phyloP scores from a whole-genome alignment of 163 green algal species.

The Scenedesmus sp. region DNA sequence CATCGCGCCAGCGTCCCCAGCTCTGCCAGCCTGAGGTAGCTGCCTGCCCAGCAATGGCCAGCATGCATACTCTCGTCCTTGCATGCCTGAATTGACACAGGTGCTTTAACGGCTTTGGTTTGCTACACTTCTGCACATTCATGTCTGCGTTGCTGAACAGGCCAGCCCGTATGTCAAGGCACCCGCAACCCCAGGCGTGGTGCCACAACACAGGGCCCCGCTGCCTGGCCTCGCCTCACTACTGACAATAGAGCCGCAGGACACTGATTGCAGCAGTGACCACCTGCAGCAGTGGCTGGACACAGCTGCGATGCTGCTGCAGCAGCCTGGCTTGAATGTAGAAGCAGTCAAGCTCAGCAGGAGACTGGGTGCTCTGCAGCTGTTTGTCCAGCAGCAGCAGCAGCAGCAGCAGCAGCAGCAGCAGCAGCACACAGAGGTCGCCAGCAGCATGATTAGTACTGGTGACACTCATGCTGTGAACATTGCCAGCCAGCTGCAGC shows the following conservation, averaged over 20 bases:
- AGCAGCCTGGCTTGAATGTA: background rate
- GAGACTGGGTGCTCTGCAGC: background rate
- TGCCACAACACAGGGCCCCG: background rate
- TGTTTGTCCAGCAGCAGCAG: background rate
- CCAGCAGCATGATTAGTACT: background rate
- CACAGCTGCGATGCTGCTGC: slow-evolving; percentile 24
- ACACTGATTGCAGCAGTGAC: background rate
- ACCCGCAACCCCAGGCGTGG: background rate
- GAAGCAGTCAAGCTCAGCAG: slow-evolving; percentile 32
- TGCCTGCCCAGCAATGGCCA: too few relatives aligned
- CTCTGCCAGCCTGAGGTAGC: too few relatives aligned
- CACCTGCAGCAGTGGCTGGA: slow-evolving; percentile 23
- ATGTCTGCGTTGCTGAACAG: background rate
- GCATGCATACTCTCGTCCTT: background rate
- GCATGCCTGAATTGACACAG: background rate
- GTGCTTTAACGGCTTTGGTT: background rate
- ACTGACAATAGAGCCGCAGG: background rate
- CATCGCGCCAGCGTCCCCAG: too few relatives aligned
- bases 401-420: background rate
- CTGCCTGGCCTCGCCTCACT: slow-evolving; percentile 1
- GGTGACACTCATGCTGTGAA: background rate
- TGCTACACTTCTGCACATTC: background rate
- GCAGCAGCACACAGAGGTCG: background rate
- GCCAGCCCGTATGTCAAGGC: background rate
- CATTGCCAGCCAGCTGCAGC: slow-evolving; percentile 22